Evolutionary conservation across 805 yeast genomes (phyloP), one percentile per base, ranked within the genome.

Genomic region (Nakazawaea holstii): DNA sequence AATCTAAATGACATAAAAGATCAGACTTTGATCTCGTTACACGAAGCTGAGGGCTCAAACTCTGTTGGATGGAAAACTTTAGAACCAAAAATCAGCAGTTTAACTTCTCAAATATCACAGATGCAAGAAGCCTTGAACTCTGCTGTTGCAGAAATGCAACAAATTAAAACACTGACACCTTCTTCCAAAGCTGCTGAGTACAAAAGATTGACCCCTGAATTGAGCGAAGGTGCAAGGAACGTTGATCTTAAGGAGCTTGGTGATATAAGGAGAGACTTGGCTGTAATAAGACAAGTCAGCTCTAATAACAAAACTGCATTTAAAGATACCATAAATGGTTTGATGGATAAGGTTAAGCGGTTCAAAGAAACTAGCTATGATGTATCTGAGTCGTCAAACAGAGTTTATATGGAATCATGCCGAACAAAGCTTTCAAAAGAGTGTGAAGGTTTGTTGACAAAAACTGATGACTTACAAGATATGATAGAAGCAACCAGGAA

Each of bases 401-500:
- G 84, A 42, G 59, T 72, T 0, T 89, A 87, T 56, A 85, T 94
- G 83, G 89, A 83, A 39, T 74, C 74, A 14, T 86, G 96, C 46
- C 89, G 87, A 59, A 60, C 68, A 4, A 81, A 79, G 55, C 71
- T 94, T 24, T 86, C 95, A 7, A 79, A 77, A 39, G 91, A 87
- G 13, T 83, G 95, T 7, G 96, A 89, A 60, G 58, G 61, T 0
- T 65, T 94, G 8, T 72, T 94, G 31, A 82, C 92, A 0, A 78
- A 75, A 52, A 92, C 92, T 5, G 99, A 94, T 61, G 97, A 89
- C 54, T 68, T 94, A 15, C 97, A 91, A 59, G 99, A 94, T 64
- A 65, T 87, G 8, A 87, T 94, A 61, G 99, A 94, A 59, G 87
- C 87, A 0, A 68, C 92, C 46, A 73, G 97, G 47, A 82, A 88